A percentile compares a stretch with the other conserved stretches of the same genome.
phyloP scores from a whole-genome alignment of 176 grass and related monocot genomes.

The Puya raimondii region DNA sequence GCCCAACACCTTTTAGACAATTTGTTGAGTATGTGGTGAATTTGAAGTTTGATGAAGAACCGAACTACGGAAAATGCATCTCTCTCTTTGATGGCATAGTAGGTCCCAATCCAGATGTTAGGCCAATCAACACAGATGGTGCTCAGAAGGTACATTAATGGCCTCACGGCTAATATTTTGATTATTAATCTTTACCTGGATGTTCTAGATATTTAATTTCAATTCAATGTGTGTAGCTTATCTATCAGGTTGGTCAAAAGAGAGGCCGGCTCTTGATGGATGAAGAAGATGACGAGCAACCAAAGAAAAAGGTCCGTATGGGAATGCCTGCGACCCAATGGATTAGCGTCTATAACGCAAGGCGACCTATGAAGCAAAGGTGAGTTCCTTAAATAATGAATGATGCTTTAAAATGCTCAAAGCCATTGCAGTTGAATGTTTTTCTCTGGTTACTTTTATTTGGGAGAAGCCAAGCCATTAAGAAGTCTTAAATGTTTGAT shows the following conservation, averaged over 20 bases:
- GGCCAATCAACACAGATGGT: conserved; percentile 94
- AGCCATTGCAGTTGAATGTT: too few relatives aligned
- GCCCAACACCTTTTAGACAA: conserved; percentile 70
- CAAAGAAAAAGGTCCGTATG: conserved; percentile 90
- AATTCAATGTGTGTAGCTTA: conserved; percentile 42
- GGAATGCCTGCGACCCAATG: conserved; percentile 91
- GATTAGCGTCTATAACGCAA: conserved; percentile 88
- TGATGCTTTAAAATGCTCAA: too few relatives aligned
- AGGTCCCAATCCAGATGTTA: conserved; percentile 79
- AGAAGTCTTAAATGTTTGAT: too few relatives aligned
- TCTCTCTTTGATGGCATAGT: conserved; percentile 95
- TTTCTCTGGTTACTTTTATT: too few relatives aligned
- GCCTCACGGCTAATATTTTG: conserved; percentile 1
- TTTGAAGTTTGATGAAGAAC: conserved; percentile 89
- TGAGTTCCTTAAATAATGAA: neutral
- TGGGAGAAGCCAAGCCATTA: too few relatives aligned
- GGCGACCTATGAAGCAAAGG: conserved; percentile 95
- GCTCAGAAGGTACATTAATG: conserved; percentile 72
- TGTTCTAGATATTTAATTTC: conserved; percentile 13
- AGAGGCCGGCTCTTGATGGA: conserved; percentile 83
- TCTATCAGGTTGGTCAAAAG: conserved; percentile 88
- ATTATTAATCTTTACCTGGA: neutral
- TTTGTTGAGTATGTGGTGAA: conserved; percentile 92
- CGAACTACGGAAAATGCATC: conserved; percentile 84
- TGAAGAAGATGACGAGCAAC: conserved; percentile 82